phyloP scores from a whole-genome alignment of 345 rosid genomes.

The Rubroshorea leprosula region DNA sequence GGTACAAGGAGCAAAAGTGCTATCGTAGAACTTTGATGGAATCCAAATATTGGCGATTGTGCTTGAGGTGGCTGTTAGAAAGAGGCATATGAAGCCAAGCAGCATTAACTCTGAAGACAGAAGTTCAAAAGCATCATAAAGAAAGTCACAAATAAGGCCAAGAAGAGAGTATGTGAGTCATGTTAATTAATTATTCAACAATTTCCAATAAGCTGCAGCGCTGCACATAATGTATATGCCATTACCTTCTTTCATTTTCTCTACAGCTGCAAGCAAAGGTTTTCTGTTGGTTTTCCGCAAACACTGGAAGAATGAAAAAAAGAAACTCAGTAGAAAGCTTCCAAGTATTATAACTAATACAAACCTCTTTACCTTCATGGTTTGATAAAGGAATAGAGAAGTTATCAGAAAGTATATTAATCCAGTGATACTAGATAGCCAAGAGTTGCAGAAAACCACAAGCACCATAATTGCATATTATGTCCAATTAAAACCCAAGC shows the following conservation, averaged over 20 bases:
- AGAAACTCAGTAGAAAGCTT: not conserved
- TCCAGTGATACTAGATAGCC: too few species aligned
- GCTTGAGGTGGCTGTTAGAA: conserved; percentile 79
- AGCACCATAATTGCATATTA: too few species aligned
- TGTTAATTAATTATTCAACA: not conserved
- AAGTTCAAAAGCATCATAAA: too few species aligned
- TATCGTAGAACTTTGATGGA: conserved; percentile 75
- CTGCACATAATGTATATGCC: too few species aligned
- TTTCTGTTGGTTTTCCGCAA: conserved; percentile 70
- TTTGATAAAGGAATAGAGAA: too few species aligned
- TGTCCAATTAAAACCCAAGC: too few species aligned
- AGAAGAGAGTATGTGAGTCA: not conserved
- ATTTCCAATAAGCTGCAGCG: not conserved
- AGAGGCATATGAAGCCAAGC: conserved; percentile 94
- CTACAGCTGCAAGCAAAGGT: conserved; percentile 77
- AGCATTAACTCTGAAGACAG: conserved; percentile 77
- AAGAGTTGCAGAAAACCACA: too few species aligned
- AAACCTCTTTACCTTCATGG: too few species aligned
- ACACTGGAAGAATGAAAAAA: conserved; percentile 53
- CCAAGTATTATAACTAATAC: not conserved
- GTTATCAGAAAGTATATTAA: too few species aligned
- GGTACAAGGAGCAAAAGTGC: conserved; percentile 73
- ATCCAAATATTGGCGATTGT: conserved; percentile 78
- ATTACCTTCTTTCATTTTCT: conserved; percentile 94
- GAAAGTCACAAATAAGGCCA: not conserved